Evolutionary conservation across 108 stramenopile genomes (phyloP).

Genomic region (Skeletonema potamos): DNA sequence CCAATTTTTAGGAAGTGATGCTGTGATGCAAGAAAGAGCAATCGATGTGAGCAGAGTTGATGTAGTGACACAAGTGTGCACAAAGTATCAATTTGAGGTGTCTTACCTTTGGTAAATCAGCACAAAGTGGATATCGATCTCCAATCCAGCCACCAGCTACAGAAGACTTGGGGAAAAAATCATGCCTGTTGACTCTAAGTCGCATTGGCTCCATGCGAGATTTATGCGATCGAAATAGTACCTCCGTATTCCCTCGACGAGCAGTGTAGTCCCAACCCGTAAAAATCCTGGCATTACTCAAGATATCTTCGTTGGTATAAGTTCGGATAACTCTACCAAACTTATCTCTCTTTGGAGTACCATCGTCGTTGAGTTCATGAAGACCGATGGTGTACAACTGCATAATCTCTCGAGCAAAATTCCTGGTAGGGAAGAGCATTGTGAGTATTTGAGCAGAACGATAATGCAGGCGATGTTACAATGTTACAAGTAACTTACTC

Average conservation of each 20-base stretch:
- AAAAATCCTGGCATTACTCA: constrained; percentile 33
- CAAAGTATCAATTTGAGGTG: neutral
- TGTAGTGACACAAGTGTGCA: neutral
- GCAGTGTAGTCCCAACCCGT: constrained; percentile 35
- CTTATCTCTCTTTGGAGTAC: constrained; percentile 22
- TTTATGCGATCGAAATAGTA: constrained; percentile 9
- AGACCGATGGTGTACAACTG: constrained; percentile 50
- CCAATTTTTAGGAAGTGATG: constrained; percentile 36
- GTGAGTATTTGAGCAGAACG: neutral
- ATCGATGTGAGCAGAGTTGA: neutral
- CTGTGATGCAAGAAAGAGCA: neutral
- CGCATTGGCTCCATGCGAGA: constrained; percentile 25
- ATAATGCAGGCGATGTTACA: neutral
- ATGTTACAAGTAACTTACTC: neutral
- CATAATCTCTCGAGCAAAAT: constrained; percentile 48
- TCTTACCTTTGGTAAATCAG: neutral
- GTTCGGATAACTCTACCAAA: constrained; percentile 11
- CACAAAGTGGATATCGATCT: constrained; percentile 17
- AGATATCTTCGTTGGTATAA: constrained; percentile 34
- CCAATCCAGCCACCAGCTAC: constrained; percentile 33
- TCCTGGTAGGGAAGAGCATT: neutral
- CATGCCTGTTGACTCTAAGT: constrained; percentile 15
- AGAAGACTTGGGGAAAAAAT: constrained; percentile 38
- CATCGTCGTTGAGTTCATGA: constrained; percentile 33
- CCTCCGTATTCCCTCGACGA: constrained; percentile 33